A percentile compares a stretch with the other conserved stretches of the same genome.
These are phyloP conservation scores for Lodderomyces orthopsilosis DNA, from an alignment of 1,139 yeast genomes.

Conservation along the genomic window DNA sequence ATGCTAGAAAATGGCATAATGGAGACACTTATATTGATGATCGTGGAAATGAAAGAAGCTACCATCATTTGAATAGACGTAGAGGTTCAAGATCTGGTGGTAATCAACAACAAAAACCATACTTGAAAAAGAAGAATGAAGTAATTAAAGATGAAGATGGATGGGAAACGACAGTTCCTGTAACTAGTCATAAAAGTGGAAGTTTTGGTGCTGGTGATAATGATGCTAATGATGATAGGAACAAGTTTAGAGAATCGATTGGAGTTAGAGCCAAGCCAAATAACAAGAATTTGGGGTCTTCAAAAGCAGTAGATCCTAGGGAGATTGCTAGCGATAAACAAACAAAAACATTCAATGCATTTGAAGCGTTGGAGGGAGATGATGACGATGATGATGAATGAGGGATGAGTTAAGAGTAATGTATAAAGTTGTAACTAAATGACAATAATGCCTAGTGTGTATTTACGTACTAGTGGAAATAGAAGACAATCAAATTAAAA, in stretches of 20 bases:
- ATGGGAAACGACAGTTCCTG: slow-evolving; percentile 59
- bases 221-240: slow-evolving; percentile 38
- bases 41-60: slow-evolving; percentile 47
- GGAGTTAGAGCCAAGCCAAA: slow-evolving; percentile 59
- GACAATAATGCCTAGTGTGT: background rate
- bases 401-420: background rate
- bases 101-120: slow-evolving; percentile 37
- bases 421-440: background rate
- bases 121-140: slow-evolving; percentile 57
- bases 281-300: slow-evolving; percentile 69
- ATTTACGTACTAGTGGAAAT: background rate
- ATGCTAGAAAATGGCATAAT: slow-evolving; percentile 32
- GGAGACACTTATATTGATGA: slow-evolving; percentile 52
- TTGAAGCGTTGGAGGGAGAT: slow-evolving; percentile 71
- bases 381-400: slow-evolving; percentile 28
- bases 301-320: slow-evolving; percentile 70
- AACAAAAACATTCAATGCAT: slow-evolving; percentile 68
- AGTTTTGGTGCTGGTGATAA: slow-evolving; percentile 21
- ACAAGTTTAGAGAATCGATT: slow-evolving; percentile 44
- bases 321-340: slow-evolving; percentile 69
- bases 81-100: slow-evolving; percentile 52
- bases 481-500: background rate
- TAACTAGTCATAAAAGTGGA: slow-evolving; percentile 22
- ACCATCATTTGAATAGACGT: slow-evolving; percentile 53
- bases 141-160: slow-evolving; percentile 66